Evolutionary conservation across 768 basidiomycete species (phyloP), one percentile per base, ranked within the genome.

Genomic region (Leccinum subgranulosum): DNA sequence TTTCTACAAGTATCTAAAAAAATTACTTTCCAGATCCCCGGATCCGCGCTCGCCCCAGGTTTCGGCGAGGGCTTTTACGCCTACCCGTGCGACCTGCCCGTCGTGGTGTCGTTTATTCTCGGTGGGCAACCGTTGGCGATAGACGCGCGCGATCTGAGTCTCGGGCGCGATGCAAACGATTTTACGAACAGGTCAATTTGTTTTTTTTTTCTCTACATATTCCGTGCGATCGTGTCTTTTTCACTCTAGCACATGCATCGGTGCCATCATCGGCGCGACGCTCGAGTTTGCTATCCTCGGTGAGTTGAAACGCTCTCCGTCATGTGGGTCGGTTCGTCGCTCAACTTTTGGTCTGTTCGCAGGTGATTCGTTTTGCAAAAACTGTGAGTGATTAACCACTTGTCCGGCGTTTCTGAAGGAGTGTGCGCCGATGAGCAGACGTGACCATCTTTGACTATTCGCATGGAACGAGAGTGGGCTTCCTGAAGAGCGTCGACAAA

Each of bases 361-460:
- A 81, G 81, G 84, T 1, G 85, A 81, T 66, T 80, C 78, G 62
- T 87, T 88, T 64, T 66, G 87, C 48, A 88, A 88, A 73, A 85
- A 82, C 10, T 88, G 87, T 84, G 58, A 66, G 83, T 43, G 39
- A 7, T 27, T 43, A n/a, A n/a, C n/a, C n/a, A n/a, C n/a, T n/a
- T n/a, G n/a, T n/a, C 9, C 9, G 39, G 17, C 17, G n/a, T 2
- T 12, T 49, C 58, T 63, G 56, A 61, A 6, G 45, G 21, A 12
- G 31, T 31, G 9, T 14, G 14, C 7, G 48, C 5, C 25, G 49
- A 41, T 14, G 23, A 27, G 28, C 55, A 87, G 84, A 84, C 81
- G 84, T 87, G 64, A 74, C 81, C 6, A 74, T 80, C 25, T 88
- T 79, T 63, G 86, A 87, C 68, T 84, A 86, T 58, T 75, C 79